These are phyloP conservation scores for Lentinula raphanica DNA, from an alignment of 768 basidiomycete genomes.

Conservation along the genomic window DNA sequence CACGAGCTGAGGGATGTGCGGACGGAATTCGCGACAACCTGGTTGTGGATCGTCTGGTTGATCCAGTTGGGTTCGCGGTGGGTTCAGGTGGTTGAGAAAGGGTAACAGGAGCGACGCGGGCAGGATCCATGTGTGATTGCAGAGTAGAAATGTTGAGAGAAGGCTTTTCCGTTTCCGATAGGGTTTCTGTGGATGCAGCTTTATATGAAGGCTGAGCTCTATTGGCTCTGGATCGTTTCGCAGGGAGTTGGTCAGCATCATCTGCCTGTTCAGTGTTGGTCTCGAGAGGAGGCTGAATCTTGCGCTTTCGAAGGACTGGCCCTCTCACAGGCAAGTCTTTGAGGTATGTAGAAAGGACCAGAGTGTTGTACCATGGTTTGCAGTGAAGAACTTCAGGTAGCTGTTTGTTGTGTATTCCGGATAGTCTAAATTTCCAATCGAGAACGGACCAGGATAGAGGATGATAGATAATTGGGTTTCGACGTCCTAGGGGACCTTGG, in stretches of 20 bases:
- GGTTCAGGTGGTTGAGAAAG: neutral
- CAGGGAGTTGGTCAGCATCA: neutral
- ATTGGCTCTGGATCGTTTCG: neutral
- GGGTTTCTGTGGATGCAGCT: neutral
- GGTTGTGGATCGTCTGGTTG: neutral
- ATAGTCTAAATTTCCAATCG: conserved; percentile 5
- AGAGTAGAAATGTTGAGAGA: neutral
- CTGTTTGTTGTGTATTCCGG: conserved; percentile 4
- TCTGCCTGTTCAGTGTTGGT: neutral
- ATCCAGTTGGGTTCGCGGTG: neutral
- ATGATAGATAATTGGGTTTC: conserved; percentile 3
- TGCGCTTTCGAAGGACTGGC: conserved; percentile 4
- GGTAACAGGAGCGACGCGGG: neutral
- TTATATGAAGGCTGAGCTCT: neutral
- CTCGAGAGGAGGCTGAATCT: neutral
- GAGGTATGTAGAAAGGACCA: conserved; percentile 1
- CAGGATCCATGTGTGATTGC: neutral
- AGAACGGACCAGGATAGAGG: neutral
- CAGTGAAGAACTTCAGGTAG: neutral
- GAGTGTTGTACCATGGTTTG: conserved; percentile 1
- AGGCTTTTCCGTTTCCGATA: neutral
- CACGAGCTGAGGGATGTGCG: neutral
- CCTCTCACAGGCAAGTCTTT: conserved; percentile 2
- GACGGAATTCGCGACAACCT: neutral
- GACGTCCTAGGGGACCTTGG: neutral